These are phyloP conservation scores for Melocanna baccifera DNA, from an alignment of 176 grass and related monocot species.

Conservation along the genomic window DNA sequence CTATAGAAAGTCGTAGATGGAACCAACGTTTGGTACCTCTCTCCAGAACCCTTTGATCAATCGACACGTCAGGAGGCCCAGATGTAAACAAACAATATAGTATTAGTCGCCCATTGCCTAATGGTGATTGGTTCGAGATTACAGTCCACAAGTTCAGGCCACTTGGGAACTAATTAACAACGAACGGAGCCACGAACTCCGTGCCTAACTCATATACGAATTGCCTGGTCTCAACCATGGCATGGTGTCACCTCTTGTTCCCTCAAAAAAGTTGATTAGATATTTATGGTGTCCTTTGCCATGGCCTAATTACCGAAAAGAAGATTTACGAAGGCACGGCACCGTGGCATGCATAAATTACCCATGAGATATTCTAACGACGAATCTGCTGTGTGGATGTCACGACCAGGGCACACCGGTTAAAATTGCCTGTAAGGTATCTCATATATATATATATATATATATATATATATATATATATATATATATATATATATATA, in stretches of 20 bases:
- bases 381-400: neutral
- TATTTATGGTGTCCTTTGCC: neutral
- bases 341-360: neutral
- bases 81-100: neutral
- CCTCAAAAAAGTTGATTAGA: neutral
- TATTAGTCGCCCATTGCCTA: neutral
- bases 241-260: neutral
- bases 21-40: neutral
- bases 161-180: neutral
- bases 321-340: neutral
- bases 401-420: neutral
- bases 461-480: too few species aligned
- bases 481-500: too few species aligned
- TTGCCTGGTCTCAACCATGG: neutral
- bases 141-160: neutral
- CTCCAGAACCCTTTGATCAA: neutral
- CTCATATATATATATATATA: too few species aligned
- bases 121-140: slow-evolving; percentile 14
- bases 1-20: too few species aligned
- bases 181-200: neutral
- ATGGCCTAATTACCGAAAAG: neutral
- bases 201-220: neutral
- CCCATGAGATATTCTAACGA: neutral
- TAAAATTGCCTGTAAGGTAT: neutral
- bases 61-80: slow-evolving; percentile 5